Evolutionary conservation across 192 early-diverging fungal genomes (phyloP).

Genomic region (Entophlyctis helioformis): DNA sequence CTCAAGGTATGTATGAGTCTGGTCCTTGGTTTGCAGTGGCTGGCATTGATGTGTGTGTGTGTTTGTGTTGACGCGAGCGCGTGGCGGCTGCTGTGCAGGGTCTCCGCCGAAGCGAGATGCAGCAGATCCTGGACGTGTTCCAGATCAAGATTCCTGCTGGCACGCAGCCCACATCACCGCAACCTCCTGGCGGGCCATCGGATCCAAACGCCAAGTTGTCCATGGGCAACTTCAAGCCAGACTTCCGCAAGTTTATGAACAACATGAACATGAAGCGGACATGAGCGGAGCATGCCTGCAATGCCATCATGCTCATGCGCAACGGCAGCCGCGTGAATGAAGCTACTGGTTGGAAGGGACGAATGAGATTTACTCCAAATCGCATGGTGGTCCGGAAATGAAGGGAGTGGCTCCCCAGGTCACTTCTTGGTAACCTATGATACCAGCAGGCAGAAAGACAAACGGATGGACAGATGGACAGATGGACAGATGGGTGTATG

Average conservation of each 20-base stretch:
- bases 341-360: neutral
- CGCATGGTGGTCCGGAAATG: neutral
- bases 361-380: neutral
- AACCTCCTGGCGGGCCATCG: too few species aligned
- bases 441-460: neutral
- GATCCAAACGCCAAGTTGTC: too few species aligned
- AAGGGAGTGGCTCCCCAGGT: neutral
- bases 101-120: too few species aligned
- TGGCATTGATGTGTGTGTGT: too few species aligned
- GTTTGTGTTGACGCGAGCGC: too few species aligned
- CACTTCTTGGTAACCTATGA: neutral
- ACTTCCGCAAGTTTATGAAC: conserved; percentile 14
- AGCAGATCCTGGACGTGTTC: neutral
- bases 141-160: neutral
- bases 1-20: conserved; percentile 57
- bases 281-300: neutral
- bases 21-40: too few species aligned
- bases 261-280: conserved; percentile 6
- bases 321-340: neutral
- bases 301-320: neutral
- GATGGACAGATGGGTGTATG: neutral
- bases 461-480: neutral
- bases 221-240: conserved; percentile 9
- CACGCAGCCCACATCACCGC: too few species aligned
- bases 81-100: too few species aligned